These are phyloP conservation scores for Diddensiella caesifluorescens DNA, from an alignment of 805 yeast species.

Conservation along the genomic window DNA sequence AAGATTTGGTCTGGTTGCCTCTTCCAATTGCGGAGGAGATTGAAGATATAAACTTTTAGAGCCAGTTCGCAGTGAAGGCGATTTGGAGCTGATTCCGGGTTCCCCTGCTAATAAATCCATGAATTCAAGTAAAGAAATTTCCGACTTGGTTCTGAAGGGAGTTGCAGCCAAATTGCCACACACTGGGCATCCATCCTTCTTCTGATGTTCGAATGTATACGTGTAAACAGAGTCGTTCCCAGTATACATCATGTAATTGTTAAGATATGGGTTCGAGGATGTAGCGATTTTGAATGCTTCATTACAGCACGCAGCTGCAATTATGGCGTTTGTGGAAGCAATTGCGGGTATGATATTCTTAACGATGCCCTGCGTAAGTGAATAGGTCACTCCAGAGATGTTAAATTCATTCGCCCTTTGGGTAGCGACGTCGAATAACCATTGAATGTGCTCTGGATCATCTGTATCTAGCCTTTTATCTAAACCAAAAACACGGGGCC, in stretches of 20 bases:
- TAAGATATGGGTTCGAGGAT: constrained; percentile 56
- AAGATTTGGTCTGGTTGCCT: constrained; percentile 43
- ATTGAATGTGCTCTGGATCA: constrained; percentile 54
- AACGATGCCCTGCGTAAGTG: constrained; percentile 77
- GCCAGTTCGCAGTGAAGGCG: constrained; percentile 45
- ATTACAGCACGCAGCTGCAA: constrained; percentile 84
- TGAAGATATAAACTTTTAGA: constrained; percentile 40
- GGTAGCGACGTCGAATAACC: constrained; percentile 52
- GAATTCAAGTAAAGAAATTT: constrained; percentile 38
- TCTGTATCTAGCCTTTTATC: constrained; percentile 60
- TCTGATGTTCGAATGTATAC: constrained; percentile 61
- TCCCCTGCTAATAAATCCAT: constrained; percentile 36
- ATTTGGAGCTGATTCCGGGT: constrained; percentile 31
- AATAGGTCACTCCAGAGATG: constrained; percentile 65
- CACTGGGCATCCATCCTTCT: constrained; percentile 62
- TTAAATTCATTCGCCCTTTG: constrained; percentile 58
- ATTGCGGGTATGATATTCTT: constrained; percentile 91
- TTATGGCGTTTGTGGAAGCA: constrained; percentile 87
- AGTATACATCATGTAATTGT: constrained; percentile 80
- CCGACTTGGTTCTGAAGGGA: constrained; percentile 17
- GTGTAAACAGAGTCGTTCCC: constrained; percentile 78
- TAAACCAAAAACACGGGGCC: constrained; percentile 48
- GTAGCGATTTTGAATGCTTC: constrained; percentile 79
- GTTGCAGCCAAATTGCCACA: constrained; percentile 48
- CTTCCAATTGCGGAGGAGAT: constrained; percentile 44